Evolutionary conservation across 495 filamentous ascomycete species (phyloP), one percentile per base, ranked within the genome.

Genomic region (Xylona heveae): DNA sequence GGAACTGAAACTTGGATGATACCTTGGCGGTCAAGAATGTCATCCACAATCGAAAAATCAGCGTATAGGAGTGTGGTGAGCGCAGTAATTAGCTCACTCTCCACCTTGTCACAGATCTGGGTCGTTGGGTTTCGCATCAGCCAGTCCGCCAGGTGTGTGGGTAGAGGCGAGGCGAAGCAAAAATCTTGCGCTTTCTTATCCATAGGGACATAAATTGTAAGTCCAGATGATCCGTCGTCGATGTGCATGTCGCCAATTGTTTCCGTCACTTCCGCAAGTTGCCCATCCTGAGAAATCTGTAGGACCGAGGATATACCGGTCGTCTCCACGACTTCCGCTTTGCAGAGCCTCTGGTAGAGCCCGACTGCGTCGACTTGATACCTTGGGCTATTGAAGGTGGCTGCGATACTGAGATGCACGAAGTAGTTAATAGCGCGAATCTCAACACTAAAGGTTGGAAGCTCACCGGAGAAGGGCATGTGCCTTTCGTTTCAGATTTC

Each of bases 391-490:
- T 44, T 47, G 43, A 53, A 49, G 22, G 43, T 44, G 2, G 42
- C 36, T 13, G 51, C 51, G 28, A 34, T 28, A 14, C 24, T 38
- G 29, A 28, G 7, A 12, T 18, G 19, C 33, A n/a, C 22, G 43
- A 27, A 47, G 40, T 30, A 13, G 8, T 28, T 20, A 13, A 17
- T 5, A 5, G n/a, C 2, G 16, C 8, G 4, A 9, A 36, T 16
- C 22, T 19, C 12, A 13, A 16, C 10, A 5, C 19, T 6, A 12
- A 5, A 18, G 7, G 33, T n/a, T 6, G 22, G 23, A 9, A 14
- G 19, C 42, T 31, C 37, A 57, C 55, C 54, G 47, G 4, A 57
- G 42, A 6, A 61, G 28, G n/a, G 40, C 43, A 42, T 57, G 44
- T 3, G 57, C 52, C 29, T 48, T 57, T 18, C 26, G 27, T 10